Conservation (phyloP, 1,284 basidiomycete genomes). For the Trametes pubescens region DNA sequence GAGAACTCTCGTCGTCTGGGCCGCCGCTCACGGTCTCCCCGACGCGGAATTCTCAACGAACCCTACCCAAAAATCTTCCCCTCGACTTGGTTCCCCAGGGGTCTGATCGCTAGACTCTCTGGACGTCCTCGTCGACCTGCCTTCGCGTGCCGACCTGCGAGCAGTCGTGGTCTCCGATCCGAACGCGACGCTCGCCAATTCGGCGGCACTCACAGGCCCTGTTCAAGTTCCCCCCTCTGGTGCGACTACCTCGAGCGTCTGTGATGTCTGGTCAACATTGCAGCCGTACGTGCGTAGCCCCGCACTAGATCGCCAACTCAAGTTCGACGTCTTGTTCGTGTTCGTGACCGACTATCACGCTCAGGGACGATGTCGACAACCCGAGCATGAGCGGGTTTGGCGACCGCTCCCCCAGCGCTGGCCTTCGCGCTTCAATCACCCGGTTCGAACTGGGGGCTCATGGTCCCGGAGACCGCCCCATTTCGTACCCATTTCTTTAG, state of each 20-base stretch:
- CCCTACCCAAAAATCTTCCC: neutral
- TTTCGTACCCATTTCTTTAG: neutral
- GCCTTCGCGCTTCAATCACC: neutral
- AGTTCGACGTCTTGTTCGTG: neutral
- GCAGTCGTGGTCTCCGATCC: neutral
- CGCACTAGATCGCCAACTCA: constrained; percentile 9
- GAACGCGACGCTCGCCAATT: no score
- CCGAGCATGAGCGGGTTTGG: constrained; percentile 14
- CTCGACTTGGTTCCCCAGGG: neutral
- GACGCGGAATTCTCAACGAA: neutral
- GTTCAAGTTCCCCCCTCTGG: neutral
- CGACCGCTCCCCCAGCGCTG: constrained; percentile 3
- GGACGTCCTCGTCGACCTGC: neutral
- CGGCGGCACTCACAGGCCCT: no score
- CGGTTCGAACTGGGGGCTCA: neutral
- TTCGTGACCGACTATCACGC: neutral
- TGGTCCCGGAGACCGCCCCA: neutral
- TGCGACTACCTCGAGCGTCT: neutral
- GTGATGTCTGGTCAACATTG: constrained; percentile 4
- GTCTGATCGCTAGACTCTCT: neutral
- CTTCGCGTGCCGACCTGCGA: neutral
- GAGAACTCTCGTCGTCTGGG: neutral
- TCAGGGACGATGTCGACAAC: neutral
- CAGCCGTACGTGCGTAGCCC: neutral
- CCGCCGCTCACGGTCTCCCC: constrained; percentile 3